Evolutionary conservation across 192 early-diverging fungal genomes (phyloP).

Genomic region (Entomortierella lignicola): DNA sequence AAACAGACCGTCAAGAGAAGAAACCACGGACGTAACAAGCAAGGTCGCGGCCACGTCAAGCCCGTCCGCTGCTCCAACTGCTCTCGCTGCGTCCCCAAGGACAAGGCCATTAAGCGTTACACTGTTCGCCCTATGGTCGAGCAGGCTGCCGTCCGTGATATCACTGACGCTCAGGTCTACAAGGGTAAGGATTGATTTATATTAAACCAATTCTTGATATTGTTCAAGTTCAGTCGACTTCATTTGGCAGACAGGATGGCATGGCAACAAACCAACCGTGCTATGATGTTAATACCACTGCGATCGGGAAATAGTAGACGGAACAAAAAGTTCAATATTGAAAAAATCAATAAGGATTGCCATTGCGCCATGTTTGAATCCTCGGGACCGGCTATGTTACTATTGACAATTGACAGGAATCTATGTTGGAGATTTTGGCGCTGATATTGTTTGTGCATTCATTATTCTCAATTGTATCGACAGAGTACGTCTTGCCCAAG

Average conservation of each 20-base stretch:
- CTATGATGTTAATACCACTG: too few relatives aligned
- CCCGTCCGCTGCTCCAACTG: constrained; percentile 99
- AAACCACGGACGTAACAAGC: constrained; percentile 99
- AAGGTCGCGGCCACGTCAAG: constrained; percentile 98
- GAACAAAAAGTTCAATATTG: neutral
- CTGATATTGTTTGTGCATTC: neutral
- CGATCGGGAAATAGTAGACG: too few relatives aligned
- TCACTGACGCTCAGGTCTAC: constrained; percentile 96
- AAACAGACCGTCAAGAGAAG: constrained; percentile 96
- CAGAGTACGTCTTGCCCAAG: constrained; percentile 95
- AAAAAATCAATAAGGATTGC: too few relatives aligned
- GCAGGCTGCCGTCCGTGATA: constrained; percentile 95
- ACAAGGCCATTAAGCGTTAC: constrained; percentile 99
- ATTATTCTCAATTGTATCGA: neutral
- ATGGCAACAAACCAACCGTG: too few relatives aligned
- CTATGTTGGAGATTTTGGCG: neutral
- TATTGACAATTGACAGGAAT: too few relatives aligned
- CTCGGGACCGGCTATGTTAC: too few relatives aligned
- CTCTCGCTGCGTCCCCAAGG: constrained; percentile 84
- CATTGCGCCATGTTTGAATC: too few relatives aligned
- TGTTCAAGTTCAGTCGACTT: too few relatives aligned
- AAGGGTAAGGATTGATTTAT: constrained; percentile 64
- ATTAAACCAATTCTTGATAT: too few relatives aligned
- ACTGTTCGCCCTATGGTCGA: constrained; percentile 99
- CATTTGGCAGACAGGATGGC: too few relatives aligned